A percentile compares a stretch with the other conserved stretches of the same genome.
Evolutionary conservation across 371 early-diverging fungal genomes (phyloP).

Genomic region (Rhizopus stolonifer): DNA sequence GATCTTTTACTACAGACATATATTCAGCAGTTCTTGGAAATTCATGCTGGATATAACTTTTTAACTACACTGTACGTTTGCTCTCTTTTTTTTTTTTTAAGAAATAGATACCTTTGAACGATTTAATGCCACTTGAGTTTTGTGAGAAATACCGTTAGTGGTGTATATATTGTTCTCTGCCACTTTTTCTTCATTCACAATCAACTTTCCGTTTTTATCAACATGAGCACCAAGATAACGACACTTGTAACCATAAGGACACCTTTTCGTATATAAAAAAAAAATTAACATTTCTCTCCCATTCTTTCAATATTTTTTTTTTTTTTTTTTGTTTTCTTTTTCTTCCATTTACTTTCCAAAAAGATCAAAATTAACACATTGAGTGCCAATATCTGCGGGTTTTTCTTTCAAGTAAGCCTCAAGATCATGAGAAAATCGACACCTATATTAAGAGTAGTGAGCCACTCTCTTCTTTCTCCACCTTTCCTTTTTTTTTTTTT

Average conservation of each 20-base stretch:
- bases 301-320: too few relatives aligned
- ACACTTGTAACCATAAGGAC: slow-evolving; percentile 75
- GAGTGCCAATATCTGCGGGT: slow-evolving; percentile 74
- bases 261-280: slow-evolving; percentile 26
- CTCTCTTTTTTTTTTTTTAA: not conserved
- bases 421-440: slow-evolving; percentile 69
- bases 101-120: slow-evolving; percentile 30
- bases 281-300: too few relatives aligned
- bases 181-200: slow-evolving; percentile 52
- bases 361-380: slow-evolving; percentile 68
- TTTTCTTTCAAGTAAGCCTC: slow-evolving; percentile 59
- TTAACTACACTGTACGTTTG: not conserved
- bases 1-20: slow-evolving; percentile 38
- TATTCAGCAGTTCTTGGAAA: slow-evolving; percentile 49
- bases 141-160: slow-evolving; percentile 41
- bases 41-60: slow-evolving; percentile 30
- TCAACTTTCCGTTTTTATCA: slow-evolving; percentile 45
- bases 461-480: too few relatives aligned
- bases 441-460: slow-evolving; percentile 27
- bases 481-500: too few relatives aligned
- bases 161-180: slow-evolving; percentile 35
- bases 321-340: too few relatives aligned
- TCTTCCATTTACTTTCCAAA: slow-evolving; percentile 1
- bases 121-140: slow-evolving; percentile 50
- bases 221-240: slow-evolving; percentile 75